Percentiles rank a stretch among this genome's conserved stretches.
phyloP scores from a whole-genome alignment of 768 basidiomycete species.

The Russula sp. region DNA sequence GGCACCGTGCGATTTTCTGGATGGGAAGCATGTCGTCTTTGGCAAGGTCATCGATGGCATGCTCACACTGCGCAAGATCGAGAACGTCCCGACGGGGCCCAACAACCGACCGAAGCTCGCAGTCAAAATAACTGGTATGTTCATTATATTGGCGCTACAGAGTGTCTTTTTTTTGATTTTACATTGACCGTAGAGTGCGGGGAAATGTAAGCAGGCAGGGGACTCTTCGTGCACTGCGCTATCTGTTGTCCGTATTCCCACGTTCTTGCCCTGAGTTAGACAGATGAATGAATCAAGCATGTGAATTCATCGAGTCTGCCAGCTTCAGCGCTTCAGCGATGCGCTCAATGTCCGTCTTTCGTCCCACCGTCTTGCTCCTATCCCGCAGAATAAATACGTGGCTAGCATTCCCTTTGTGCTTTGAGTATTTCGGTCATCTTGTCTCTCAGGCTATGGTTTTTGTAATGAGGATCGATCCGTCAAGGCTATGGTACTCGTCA shows the following conservation, averaged over 20 bases:
- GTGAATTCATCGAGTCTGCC: background rate
- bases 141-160: background rate
- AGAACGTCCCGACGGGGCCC: constrained; percentile 87
- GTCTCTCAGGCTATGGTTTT: background rate
- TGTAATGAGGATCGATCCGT: background rate
- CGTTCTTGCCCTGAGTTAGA: background rate
- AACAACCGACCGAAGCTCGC: constrained; percentile 87
- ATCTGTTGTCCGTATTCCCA: background rate
- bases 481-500: background rate
- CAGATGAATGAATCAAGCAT: background rate
- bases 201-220: constrained; percentile 31
- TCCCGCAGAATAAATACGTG: background rate
- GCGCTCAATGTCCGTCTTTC: background rate
- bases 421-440: background rate
- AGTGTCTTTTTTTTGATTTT: background rate
- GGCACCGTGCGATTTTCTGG: constrained; percentile 90
- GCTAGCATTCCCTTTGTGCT: background rate
- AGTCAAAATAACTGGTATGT: constrained; percentile 80
- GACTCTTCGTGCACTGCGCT: background rate
- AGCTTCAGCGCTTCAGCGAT: background rate
- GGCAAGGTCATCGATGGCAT: constrained; percentile 88
- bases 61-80: constrained; percentile 93
- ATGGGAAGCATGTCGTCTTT: constrained; percentile 92
- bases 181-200: constrained; percentile 32
- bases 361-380: background rate